Evolutionary conservation across 495 filamentous ascomycete species (phyloP).

Genomic region (Daldinia childiae): DNA sequence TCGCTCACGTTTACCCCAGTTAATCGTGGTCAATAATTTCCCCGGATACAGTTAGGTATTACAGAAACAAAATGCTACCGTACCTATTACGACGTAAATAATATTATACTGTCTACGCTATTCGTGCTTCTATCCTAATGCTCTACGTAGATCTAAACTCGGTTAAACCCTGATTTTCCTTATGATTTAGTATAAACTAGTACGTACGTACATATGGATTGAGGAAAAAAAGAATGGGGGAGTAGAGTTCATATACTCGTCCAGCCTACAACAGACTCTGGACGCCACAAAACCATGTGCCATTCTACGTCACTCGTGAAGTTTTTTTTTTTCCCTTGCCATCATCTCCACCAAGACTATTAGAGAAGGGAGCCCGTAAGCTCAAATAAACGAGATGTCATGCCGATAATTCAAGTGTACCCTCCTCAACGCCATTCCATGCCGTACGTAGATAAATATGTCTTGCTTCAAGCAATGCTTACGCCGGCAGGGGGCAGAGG

Average conservation of each 20-base stretch:
- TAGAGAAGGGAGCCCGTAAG: conserved; percentile 8
- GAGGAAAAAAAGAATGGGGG: conserved; percentile 13
- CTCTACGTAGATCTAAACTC: not conserved
- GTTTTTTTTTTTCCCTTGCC: conserved; percentile 15
- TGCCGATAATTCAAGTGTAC: conserved; percentile 23
- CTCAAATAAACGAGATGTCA: conserved; percentile 25
- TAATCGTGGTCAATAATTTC: not conserved
- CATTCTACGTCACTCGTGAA: conserved; percentile 36
- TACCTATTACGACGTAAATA: not conserved
- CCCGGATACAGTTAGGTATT: not conserved
- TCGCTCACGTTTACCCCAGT: not conserved
- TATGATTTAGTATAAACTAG: conserved; percentile 13
- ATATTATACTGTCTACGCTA: not conserved
- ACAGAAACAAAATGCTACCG: not conserved
- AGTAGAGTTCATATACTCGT: conserved; percentile 33
- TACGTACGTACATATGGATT: conserved; percentile 21
- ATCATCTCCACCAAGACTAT: conserved; percentile 15
- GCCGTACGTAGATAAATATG: conserved; percentile 10
- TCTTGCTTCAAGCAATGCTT: conserved; percentile 31
- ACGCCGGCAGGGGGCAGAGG: conserved; percentile 53
- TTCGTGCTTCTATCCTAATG: not conserved
- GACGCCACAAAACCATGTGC: conserved; percentile 22
- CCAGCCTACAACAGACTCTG: conserved; percentile 10
- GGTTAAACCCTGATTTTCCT: conserved; percentile 6
- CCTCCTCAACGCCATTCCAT: conserved; percentile 35